These are phyloP conservation scores for Argentina anserina DNA, from an alignment of 306 rosid species.

Conservation along the genomic window DNA sequence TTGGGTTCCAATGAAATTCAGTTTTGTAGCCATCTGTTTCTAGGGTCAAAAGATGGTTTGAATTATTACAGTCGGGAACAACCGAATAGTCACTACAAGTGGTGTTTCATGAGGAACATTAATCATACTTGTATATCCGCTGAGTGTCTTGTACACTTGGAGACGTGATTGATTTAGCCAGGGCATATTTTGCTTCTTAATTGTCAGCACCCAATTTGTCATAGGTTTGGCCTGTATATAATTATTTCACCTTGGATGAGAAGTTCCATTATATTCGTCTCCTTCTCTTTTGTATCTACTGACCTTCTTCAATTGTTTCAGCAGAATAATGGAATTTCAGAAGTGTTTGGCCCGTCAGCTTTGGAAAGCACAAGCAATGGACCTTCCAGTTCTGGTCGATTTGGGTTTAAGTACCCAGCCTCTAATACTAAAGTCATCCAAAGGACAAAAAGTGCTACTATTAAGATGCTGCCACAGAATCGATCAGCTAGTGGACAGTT, in stretches of 20 bases:
- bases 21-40: slow-evolving; percentile 33
- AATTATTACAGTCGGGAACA: slow-evolving; percentile 5
- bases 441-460: slow-evolving; percentile 72
- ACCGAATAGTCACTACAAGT: not conserved
- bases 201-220: not conserved
- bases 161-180: not conserved
- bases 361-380: slow-evolving; percentile 31
- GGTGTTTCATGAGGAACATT: not conserved
- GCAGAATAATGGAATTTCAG: slow-evolving; percentile 40
- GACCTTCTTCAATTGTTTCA: slow-evolving; percentile 26
- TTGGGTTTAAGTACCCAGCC: slow-evolving; percentile 43
- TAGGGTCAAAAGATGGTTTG: not conserved
- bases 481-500: slow-evolving; percentile 38
- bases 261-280: not conserved
- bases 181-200: not conserved
- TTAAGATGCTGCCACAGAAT: slow-evolving; percentile 43
- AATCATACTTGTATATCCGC: not conserved
- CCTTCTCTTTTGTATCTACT: not conserved
- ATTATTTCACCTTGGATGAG: not conserved
- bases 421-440: slow-evolving; percentile 38
- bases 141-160: not conserved
- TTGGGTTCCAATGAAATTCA: slow-evolving; percentile 37
- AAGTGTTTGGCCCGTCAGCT: slow-evolving; percentile 25
- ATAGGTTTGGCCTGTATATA: not conserved
- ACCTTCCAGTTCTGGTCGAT: slow-evolving; percentile 49